A percentile compares a stretch with the other conserved stretches of the same genome.
Evolutionary conservation across 179 eudicot species (phyloP).

Genomic region (Corrigiola litoralis): DNA sequence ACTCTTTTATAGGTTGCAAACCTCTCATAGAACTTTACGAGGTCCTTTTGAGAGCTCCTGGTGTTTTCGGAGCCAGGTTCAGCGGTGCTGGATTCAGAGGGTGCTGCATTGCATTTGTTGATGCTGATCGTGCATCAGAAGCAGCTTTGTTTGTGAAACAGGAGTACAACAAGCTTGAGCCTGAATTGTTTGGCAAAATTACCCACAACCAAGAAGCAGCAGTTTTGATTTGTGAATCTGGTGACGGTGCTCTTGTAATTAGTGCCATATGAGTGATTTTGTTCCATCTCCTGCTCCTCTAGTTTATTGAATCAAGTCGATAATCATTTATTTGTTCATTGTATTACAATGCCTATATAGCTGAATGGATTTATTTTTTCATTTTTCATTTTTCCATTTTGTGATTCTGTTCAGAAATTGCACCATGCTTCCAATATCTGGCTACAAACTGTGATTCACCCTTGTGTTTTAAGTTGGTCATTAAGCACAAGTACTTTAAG

Average conservation of each 20-base stretch:
- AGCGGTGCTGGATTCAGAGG: slow-evolving; percentile 99
- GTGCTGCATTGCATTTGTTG: slow-evolving; percentile 86
- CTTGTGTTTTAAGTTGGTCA: too few relatives aligned
- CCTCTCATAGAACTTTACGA: slow-evolving; percentile 81
- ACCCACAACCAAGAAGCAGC: slow-evolving; percentile 37
- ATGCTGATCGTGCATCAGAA: slow-evolving; percentile 52
- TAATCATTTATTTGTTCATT: too few relatives aligned
- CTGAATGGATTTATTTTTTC: too few relatives aligned
- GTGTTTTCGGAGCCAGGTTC: slow-evolving; percentile 82
- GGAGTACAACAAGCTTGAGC: slow-evolving; percentile 71
- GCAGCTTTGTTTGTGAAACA: slow-evolving; percentile 57
- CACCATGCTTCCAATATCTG: too few relatives aligned
- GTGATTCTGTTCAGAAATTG: too few relatives aligned
- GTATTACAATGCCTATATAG: too few relatives aligned
- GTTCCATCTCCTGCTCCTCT: neutral
- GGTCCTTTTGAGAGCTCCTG: slow-evolving; percentile 75
- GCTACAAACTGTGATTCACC: too few relatives aligned
- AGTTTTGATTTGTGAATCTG: slow-evolving; percentile 73
- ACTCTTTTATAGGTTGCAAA: slow-evolving; percentile 67
- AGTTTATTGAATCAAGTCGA: too few relatives aligned
- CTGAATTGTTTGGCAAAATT: slow-evolving; percentile 55
- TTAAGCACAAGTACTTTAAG: too few relatives aligned
- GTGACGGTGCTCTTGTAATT: slow-evolving; percentile 73
- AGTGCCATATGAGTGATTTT: slow-evolving; percentile 12
- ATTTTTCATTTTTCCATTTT: too few relatives aligned